These are phyloP conservation scores for Omphalotus guepiniiformis DNA, from an alignment of 768 basidiomycete genomes.

Conservation along the genomic window DNA sequence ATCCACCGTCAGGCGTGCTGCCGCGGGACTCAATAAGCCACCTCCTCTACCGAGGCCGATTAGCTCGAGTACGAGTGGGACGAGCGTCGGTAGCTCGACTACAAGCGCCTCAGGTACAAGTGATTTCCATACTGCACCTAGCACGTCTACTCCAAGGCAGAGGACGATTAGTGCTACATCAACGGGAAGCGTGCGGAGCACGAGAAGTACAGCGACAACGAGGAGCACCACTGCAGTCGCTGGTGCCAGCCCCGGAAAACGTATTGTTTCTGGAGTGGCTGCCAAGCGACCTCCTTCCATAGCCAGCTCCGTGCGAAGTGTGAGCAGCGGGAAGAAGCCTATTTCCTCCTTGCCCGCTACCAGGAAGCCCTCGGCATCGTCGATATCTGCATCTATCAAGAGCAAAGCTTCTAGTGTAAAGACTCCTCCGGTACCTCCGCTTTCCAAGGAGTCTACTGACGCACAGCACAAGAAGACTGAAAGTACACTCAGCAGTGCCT, in stretches of 20 bases:
- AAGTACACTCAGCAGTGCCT: not conserved
- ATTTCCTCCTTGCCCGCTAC: too few relatives aligned
- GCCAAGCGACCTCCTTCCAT: too few relatives aligned
- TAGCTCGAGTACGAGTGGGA: constrained; percentile 3
- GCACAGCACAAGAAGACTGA: not conserved
- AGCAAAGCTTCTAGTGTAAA: not conserved
- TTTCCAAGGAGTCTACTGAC: not conserved
- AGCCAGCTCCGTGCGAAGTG: too few relatives aligned
- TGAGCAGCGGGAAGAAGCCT: too few relatives aligned
- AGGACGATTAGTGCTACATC: constrained; percentile 7
- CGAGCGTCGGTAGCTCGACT: not conserved
- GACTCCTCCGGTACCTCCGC: not conserved
- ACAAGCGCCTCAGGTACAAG: constrained; percentile 3
- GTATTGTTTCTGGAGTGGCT: too few relatives aligned
- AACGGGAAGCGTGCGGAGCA: constrained; percentile 10
- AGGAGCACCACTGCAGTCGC: constrained; percentile 6
- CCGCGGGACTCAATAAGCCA: not conserved
- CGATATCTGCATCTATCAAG: not conserved
- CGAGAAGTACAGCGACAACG: constrained; percentile 4
- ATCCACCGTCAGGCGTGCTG: constrained; percentile 3
- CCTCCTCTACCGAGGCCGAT: constrained; percentile 3
- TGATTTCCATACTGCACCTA: constrained; percentile 4
- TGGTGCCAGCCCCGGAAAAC: too few relatives aligned
- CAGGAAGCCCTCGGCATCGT: not conserved
- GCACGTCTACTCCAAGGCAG: constrained; percentile 1